These are phyloP conservation scores for Paramecium bursaria DNA, from an alignment of 73 alveolate species.

Conservation along the genomic window DNA sequence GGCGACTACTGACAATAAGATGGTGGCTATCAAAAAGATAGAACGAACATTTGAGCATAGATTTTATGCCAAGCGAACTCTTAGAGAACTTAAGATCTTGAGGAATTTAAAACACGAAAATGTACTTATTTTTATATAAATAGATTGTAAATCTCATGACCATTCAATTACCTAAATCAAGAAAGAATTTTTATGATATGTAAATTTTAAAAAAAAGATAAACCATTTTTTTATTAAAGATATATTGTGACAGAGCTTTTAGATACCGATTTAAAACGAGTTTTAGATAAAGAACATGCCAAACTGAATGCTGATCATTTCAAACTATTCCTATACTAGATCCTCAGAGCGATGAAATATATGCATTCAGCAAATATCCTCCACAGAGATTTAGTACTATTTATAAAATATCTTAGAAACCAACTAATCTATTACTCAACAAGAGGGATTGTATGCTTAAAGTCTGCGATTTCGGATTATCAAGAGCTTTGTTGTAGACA, in stretches of 20 bases:
- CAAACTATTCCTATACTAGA: constrained; percentile 57
- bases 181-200: constrained; percentile 77
- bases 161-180: constrained; percentile 65
- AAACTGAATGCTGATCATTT: constrained; percentile 65
- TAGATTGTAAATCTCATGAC: constrained; percentile 70
- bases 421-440: constrained; percentile 59
- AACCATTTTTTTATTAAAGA: too few species aligned
- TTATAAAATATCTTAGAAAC: constrained; percentile 53
- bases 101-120: constrained; percentile 77
- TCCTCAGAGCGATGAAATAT: constrained; percentile 69
- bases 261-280: constrained; percentile 57
- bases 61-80: constrained; percentile 77
- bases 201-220: too few species aligned
- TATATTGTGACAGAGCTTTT: constrained; percentile 52
- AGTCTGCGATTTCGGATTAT: constrained; percentile 68
- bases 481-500: constrained; percentile 57
- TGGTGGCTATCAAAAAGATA: constrained; percentile 82
- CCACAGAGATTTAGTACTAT: constrained; percentile 68
- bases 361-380: constrained; percentile 70
- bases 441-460: constrained; percentile 62
- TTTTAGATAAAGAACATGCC: constrained; percentile 57
- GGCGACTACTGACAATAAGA: constrained; percentile 65
- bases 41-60: constrained; percentile 86
- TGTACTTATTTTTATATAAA: constrained; percentile 62
- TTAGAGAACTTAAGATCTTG: constrained; percentile 80